These are phyloP conservation scores for Chrysanthemum seticuspe DNA, from an alignment of 129 eudicot genomes.

Conservation along the genomic window DNA sequence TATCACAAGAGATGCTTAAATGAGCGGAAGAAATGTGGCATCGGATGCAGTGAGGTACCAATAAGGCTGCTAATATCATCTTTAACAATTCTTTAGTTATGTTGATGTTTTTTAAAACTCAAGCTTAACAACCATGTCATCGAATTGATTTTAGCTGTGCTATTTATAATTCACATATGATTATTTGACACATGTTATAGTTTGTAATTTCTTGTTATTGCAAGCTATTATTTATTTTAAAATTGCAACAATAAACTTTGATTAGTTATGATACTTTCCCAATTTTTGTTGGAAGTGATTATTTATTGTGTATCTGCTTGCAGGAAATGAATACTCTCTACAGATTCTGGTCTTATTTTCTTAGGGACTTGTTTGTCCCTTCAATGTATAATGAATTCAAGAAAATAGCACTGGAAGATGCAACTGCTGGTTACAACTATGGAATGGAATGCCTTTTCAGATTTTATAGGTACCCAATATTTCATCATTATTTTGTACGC, in stretches of 20 bases:
- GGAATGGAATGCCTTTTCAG: constrained; percentile 90
- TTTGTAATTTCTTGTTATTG: not conserved
- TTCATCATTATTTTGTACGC: constrained; percentile 8
- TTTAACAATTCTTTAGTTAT: not conserved
- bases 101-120: not conserved
- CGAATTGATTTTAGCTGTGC: not conserved
- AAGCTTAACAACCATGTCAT: not conserved
- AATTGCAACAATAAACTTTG: too few species aligned
- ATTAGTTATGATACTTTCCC: too few species aligned
- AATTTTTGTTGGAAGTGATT: too few species aligned
- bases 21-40: constrained; percentile 82
- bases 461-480: constrained; percentile 61
- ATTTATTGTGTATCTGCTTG: constrained; percentile 20
- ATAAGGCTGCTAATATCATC: not conserved
- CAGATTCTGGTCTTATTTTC: constrained; percentile 92
- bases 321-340: constrained; percentile 99
- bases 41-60: constrained; percentile 92
- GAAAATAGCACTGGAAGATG: constrained; percentile 88
- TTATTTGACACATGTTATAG: not conserved
- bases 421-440: constrained; percentile 70
- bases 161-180: not conserved
- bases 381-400: constrained; percentile 86
- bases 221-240: too few species aligned
- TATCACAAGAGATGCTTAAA: constrained; percentile 84
- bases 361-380: constrained; percentile 70